These are phyloP conservation scores for Margaritispora aquatica DNA, from an alignment of 495 filamentous ascomycete species.

Conservation along the genomic window DNA sequence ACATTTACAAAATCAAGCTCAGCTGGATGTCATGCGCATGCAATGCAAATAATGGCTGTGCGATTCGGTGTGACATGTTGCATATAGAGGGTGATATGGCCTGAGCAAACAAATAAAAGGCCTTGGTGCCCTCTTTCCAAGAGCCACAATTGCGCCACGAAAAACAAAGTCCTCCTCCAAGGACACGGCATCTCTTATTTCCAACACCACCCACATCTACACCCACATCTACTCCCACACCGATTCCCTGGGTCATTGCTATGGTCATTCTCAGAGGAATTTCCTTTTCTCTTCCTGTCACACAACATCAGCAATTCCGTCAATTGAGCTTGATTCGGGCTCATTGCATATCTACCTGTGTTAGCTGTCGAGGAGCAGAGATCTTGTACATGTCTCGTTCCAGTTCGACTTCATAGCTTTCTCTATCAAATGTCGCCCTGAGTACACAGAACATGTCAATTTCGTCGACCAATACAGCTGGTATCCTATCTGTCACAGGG, in stretches of 20 bases:
- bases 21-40: neutral
- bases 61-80: neutral
- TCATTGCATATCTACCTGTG: neutral
- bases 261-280: neutral
- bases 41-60: neutral
- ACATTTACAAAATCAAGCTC: neutral
- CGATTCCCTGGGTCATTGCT: neutral
- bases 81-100: too few species aligned
- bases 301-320: neutral
- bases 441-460: neutral
- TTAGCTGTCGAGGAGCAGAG: neutral
- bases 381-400: neutral
- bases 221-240: neutral
- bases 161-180: neutral
- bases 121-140: neutral
- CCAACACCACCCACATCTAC: too few species aligned
- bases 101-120: neutral
- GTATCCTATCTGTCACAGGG: neutral
- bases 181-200: too few species aligned
- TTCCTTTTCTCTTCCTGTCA: neutral
- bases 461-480: neutral
- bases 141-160: neutral
- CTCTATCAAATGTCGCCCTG: neutral
- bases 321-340: neutral
- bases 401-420: neutral